Evolutionary conservation across 2,329 filamentous ascomycete species (phyloP).

Genomic region (Aspergillus udagawae): DNA sequence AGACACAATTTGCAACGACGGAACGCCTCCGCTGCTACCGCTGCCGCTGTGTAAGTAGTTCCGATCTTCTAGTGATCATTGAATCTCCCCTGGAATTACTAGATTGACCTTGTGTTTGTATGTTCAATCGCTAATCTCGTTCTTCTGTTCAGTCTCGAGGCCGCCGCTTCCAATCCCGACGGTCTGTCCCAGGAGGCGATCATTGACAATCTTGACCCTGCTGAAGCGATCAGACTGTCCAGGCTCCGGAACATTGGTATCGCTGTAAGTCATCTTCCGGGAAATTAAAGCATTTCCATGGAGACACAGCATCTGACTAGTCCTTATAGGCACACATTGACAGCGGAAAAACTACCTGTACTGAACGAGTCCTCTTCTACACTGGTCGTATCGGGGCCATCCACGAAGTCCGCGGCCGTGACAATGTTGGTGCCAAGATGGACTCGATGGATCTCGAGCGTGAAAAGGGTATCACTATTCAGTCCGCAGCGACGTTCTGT

Average conservation of each 20-base stretch:
- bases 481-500: slow-evolving; percentile 95
- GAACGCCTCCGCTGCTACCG: slow-evolving; percentile 37
- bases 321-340: slow-evolving; percentile 81
- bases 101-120: slow-evolving; percentile 8
- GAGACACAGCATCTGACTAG: neutral
- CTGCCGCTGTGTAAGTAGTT: slow-evolving; percentile 41
- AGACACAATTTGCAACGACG: slow-evolving; percentile 42
- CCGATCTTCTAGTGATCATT: neutral
- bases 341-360: slow-evolving; percentile 95
- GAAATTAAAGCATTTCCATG: neutral
- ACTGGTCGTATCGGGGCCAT: slow-evolving; percentile 95
- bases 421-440: slow-evolving; percentile 97
- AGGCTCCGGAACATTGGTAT: slow-evolving; percentile 96
- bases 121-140: slow-evolving; percentile 19
- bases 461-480: slow-evolving; percentile 98
- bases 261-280: slow-evolving; percentile 57
- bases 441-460: slow-evolving; percentile 98
- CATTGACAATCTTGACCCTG: slow-evolving; percentile 73
- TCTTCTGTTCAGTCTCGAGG: slow-evolving; percentile 45
- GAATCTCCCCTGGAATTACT: neutral
- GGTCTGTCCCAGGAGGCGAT: slow-evolving; percentile 61
- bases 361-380: slow-evolving; percentile 96
- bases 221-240: slow-evolving; percentile 72
- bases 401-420: slow-evolving; percentile 86
- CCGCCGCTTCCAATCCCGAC: slow-evolving; percentile 55